phyloP scores from a whole-genome alignment of 1,284 basidiomycete species.

The Ganoderma sinense region DNA sequence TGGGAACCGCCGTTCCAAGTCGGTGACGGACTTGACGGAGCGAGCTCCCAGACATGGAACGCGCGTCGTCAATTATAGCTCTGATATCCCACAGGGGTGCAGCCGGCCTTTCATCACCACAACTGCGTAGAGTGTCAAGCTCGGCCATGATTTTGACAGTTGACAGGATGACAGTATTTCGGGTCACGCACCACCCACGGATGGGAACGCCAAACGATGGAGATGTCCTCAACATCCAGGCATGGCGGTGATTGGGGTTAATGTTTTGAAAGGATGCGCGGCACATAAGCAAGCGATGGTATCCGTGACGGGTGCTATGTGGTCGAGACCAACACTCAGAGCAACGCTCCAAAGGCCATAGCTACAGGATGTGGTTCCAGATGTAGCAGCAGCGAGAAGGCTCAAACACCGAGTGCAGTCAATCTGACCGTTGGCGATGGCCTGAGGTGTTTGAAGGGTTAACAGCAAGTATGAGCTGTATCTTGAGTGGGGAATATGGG shows the following conservation, averaged over 20 bases:
- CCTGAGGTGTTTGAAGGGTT: neutral
- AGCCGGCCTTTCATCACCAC: neutral
- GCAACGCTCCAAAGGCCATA: neutral
- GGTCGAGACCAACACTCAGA: neutral
- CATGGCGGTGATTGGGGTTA: neutral
- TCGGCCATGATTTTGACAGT: constrained; percentile 2
- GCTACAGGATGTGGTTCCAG: neutral
- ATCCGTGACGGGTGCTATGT: neutral
- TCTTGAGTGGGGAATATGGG: neutral
- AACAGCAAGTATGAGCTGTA: neutral
- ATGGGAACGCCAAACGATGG: neutral
- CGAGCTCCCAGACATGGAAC: neutral
- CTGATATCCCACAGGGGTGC: neutral
- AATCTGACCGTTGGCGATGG: neutral
- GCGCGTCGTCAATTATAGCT: neutral
- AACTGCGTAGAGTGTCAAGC: neutral
- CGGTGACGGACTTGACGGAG: neutral
- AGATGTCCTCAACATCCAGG: neutral
- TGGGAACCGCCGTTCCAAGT: constrained; percentile 1
- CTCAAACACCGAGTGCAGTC: neutral
- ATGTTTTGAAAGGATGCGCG: neutral
- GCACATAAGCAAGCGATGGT: neutral
- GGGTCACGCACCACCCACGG: neutral
- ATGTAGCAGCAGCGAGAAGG: neutral
- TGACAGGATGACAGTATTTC: neutral